phyloP scores from a whole-genome alignment of 805 yeast species.

The Saccharomycopsis selenospora region DNA sequence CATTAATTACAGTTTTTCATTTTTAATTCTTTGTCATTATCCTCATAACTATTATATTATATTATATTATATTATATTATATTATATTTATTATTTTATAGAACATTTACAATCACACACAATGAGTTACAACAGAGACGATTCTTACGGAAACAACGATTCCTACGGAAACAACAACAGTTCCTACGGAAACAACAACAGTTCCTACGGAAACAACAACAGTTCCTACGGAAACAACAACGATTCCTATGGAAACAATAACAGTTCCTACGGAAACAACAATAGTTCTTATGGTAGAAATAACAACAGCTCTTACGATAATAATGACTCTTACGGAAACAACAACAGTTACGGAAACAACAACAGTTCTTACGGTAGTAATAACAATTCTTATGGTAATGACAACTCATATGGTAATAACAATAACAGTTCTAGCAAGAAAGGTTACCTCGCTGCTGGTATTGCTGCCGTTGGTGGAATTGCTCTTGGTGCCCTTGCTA shows the following conservation, averaged over 20 bases:
- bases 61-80: no score
- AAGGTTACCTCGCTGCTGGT: slow-evolving; percentile 10
- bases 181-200: background rate
- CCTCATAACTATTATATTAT: no score
- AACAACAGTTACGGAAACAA: background rate
- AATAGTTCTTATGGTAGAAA: background rate
- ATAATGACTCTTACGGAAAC: background rate
- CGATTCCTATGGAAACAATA: background rate
- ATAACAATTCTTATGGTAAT: slow-evolving; percentile 1
- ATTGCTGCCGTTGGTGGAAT: slow-evolving; percentile 17
- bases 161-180: background rate
- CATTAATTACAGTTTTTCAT: no score
- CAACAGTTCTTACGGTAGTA: background rate
- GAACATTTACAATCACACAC: no score
- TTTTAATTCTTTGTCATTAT: no score
- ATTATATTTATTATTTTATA: no score
- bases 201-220: slow-evolving; percentile 1
- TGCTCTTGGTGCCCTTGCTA: slow-evolving; percentile 15
- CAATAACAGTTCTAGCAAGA: background rate
- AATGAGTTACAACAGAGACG: slow-evolving; percentile 7
- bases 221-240: background rate
- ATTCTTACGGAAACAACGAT: background rate
- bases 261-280: background rate
- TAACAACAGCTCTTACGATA: slow-evolving; percentile 1
- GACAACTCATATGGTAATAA: background rate